A percentile compares a stretch with the other conserved stretches of the same genome.
Evolutionary conservation across 805 yeast species (phyloP).

Genomic region (Torulaspora delbrueckii): DNA sequence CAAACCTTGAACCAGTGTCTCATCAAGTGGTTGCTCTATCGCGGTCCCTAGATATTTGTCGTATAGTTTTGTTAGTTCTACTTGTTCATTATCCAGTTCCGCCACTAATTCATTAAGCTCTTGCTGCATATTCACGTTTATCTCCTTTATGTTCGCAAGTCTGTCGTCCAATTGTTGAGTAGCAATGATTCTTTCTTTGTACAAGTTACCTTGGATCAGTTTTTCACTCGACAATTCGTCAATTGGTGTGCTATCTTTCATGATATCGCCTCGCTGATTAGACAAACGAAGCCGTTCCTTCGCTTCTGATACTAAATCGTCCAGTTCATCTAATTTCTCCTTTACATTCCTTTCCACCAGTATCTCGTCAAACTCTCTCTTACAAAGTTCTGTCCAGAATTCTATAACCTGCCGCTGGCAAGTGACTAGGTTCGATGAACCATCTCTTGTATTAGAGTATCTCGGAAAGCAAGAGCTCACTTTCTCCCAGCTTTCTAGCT

Average conservation of each 20-base stretch:
- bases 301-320: slow-evolving; percentile 38
- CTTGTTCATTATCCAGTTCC: slow-evolving; percentile 22
- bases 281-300: slow-evolving; percentile 18
- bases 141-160: slow-evolving; percentile 15
- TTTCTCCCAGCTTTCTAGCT: slow-evolving; percentile 47
- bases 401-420: slow-evolving; percentile 50
- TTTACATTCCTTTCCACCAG: slow-evolving; percentile 43
- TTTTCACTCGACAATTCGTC: slow-evolving; percentile 26
- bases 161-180: slow-evolving; percentile 24
- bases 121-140: slow-evolving; percentile 23
- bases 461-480: slow-evolving; percentile 51
- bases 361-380: slow-evolving; percentile 51
- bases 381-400: slow-evolving; percentile 47
- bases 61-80: slow-evolving; percentile 32
- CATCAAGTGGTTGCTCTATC: slow-evolving; percentile 17
- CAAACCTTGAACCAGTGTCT: slow-evolving; percentile 25
- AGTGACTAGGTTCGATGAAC: slow-evolving; percentile 41
- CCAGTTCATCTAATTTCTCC: slow-evolving; percentile 37
- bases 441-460: slow-evolving; percentile 44
- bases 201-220: slow-evolving; percentile 26
- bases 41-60: slow-evolving; percentile 28
- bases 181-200: slow-evolving; percentile 21
- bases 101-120: slow-evolving; percentile 23
- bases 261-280: slow-evolving; percentile 2
- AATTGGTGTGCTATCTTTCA: slow-evolving; percentile 12